Percentiles rank a stretch among this genome's conserved stretches.
These are phyloP conservation scores for Microdochium bolleyi DNA, from an alignment of 2,329 filamentous ascomycete species.

Conservation along the genomic window DNA sequence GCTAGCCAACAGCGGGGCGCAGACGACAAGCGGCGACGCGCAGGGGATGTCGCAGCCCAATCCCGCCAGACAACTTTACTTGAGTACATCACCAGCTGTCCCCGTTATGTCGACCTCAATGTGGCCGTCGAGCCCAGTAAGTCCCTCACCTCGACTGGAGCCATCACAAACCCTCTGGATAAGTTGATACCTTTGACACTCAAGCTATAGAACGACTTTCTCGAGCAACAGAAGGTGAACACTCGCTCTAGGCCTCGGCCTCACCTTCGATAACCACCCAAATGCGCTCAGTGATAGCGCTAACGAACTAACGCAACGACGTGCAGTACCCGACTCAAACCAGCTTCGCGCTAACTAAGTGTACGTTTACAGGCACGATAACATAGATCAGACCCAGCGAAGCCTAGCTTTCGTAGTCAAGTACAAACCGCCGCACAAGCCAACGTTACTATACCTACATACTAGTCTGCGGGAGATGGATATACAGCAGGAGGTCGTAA, in stretches of 20 bases:
- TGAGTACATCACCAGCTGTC: neutral
- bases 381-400: neutral
- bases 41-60: neutral
- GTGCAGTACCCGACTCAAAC: neutral
- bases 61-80: neutral
- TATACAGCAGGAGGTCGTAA: slow-evolving; percentile 11
- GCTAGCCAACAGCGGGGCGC: neutral
- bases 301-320: neutral
- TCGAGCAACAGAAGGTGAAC: neutral
- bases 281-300: neutral
- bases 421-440: slow-evolving; percentile 13
- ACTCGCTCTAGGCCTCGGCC: neutral
- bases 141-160: neutral
- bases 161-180: neutral
- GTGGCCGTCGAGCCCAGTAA: neutral
- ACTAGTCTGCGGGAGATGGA: slow-evolving; percentile 7
- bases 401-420: slow-evolving; percentile 5
- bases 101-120: neutral
- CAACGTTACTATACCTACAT: slow-evolving; percentile 6
- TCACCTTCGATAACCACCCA: neutral
- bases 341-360: neutral
- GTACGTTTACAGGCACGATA: neutral
- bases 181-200: neutral
- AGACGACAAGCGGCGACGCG: neutral
- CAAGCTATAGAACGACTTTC: neutral